A percentile compares a stretch with the other conserved stretches of the same genome.
These are phyloP conservation scores for Amanita muscaria DNA, from an alignment of 768 basidiomycete genomes.

Conservation along the genomic window DNA sequence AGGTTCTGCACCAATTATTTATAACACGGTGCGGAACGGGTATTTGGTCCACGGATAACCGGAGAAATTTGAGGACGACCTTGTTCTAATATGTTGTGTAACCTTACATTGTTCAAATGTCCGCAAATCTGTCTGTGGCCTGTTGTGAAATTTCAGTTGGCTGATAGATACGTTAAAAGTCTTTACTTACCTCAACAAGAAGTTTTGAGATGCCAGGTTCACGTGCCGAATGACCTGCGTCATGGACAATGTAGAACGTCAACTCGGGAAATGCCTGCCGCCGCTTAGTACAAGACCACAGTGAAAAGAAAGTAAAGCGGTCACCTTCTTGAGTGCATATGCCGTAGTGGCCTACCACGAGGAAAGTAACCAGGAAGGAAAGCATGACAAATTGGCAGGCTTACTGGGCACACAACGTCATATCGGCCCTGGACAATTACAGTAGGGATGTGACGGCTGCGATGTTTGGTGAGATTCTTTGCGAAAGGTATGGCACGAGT, in stretches of 20 bases:
- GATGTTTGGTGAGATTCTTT: background rate
- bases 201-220: conserved; percentile 63
- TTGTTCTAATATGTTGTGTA: background rate
- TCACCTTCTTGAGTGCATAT: conserved; percentile 64
- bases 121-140: conserved; percentile 38
- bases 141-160: conserved; percentile 11
- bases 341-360: conserved; percentile 76
- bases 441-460: conserved; percentile 80
- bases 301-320: background rate
- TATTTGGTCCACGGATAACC: no score
- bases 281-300: background rate
- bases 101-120: no score
- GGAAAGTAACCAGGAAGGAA: background rate
- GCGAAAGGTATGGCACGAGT: background rate
- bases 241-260: conserved; percentile 67
- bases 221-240: conserved; percentile 81
- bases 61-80: no score
- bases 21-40: no score
- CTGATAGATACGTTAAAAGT: background rate
- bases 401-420: conserved; percentile 79
- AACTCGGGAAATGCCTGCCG: conserved; percentile 67
- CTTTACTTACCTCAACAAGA: conserved; percentile 50
- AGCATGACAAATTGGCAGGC: conserved; percentile 8
- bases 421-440: conserved; percentile 82
- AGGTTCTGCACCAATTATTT: no score